Evolutionary conservation across 2,329 filamentous ascomycete species (phyloP), one percentile per base, ranked within the genome.

Genomic region (Nigrograna mackinnonii): DNA sequence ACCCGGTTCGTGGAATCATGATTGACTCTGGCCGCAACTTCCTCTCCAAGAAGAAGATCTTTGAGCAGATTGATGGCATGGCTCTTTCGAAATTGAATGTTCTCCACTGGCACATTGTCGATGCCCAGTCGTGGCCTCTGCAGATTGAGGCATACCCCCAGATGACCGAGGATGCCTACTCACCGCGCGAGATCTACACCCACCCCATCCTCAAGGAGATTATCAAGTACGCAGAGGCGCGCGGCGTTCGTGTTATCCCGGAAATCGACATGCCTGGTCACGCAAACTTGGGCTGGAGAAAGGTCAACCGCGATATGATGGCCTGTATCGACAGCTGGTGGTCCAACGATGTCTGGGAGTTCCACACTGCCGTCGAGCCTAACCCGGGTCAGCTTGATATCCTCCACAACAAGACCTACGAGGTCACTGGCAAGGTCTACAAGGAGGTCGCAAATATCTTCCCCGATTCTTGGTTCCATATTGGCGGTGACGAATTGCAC

Each of bases 231-330:
- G 78, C 75, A 13, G 68, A 75, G 26, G 73, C 75, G 22, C 79
- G 79, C 14, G 80, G 76, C 42, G 71, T 84, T n/a, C 78, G 81
- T 41, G 70, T 84, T 41, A 70, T 83, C 22, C 78, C 80, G n/a
- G 80, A 84, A 53, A 75, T 83, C 31, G 80, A 84, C 58, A 83
- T 83, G 78, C 80, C 80, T 5, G 78, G 79, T 35, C 80, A 84
- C 57, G 74, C 78, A 5, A 69, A 72, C 21, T 73, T 77, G 1
- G 79, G 79, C 21, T 82, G 78, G 78, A 70, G 77, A 40, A 78
- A 79, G 46, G 68, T 83, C 5, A 78, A 83, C 45, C 70, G 78
- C 18, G 69, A 73, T 18, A 79, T 85, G 42, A 69, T 82, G 20
- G 73, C 81, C 11, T 83, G 79, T 60, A 65, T 62, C 14, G 66